Evolutionary conservation across 495 filamentous ascomycete genomes (phyloP), one percentile per base, ranked within the genome.

Genomic region (Lasiosphaeria miniovina): DNA sequence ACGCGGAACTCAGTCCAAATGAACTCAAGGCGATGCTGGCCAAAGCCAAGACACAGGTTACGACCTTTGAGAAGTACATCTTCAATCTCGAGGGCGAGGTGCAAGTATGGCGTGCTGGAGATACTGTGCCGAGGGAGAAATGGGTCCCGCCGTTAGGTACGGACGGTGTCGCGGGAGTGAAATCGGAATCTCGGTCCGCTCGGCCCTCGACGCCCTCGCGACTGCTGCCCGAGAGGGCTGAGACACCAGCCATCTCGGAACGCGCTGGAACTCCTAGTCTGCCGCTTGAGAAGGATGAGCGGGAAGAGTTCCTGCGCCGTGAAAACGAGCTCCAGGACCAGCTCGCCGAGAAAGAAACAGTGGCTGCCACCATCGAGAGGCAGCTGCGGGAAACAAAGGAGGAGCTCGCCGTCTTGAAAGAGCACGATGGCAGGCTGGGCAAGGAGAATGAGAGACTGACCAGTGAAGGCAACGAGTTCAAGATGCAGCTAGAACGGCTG

Each of bases 271-370:
- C 92, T 3, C 92, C 92, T 14, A 92, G 88, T 73, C 79, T 96
- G 59, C 84, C 88, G 36, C 79, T 98, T 54, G 94, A 98, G 51
- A 96, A 96, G 76, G 94, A 98, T 61, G 94, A 98, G 74, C 86
- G 90, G 58, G 94, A 98, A 62, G 94, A 98, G 69, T 98, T 98
- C 71, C 77, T 98, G 50, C 83, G 92, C 61, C 86, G 94, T 43
- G 94, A 98, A 72, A 98, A 98, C 63, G 94, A 98, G 67, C 80
- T 98, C 14, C 94, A 98, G 63, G 94, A 98, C 68, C 94, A 98
- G 75, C 77, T 98, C 49, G 86, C 94, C 5, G 94, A 98, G 71
- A 94, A 88, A 69, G 94, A 98, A 71, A 86, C 88, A 1, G 86
- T 89, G 58, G 83, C 96, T 40, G 85, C 85, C 4, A 81, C 84